Evolutionary conservation across 371 early-diverging fungal genomes (phyloP).

Genomic region (Mucor indicus): DNA sequence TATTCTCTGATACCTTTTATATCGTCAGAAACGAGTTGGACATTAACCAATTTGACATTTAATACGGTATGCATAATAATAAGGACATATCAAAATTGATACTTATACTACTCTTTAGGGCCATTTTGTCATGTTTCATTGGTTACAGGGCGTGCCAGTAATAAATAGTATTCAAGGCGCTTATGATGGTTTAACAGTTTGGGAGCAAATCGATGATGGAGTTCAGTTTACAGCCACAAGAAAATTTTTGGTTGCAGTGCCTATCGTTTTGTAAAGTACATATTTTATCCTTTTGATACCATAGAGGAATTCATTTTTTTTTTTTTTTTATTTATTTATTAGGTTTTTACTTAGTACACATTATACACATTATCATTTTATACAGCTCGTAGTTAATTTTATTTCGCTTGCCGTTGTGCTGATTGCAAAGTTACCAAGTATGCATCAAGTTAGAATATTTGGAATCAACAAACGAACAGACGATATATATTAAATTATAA

Average conservation of each 20-base stretch:
- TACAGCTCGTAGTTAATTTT: slow-evolving; percentile 84
- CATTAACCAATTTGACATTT: slow-evolving; percentile 88
- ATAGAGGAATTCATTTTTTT: no score
- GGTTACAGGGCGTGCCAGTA: slow-evolving; percentile 87
- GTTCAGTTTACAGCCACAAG: slow-evolving; percentile 93
- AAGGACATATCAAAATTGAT: background rate
- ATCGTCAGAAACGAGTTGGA: slow-evolving; percentile 89
- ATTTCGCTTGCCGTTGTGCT: slow-evolving; percentile 77
- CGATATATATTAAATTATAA: background rate
- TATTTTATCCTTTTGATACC: slow-evolving; percentile 10
- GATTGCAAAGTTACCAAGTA: slow-evolving; percentile 88
- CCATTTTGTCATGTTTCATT: slow-evolving; percentile 94
- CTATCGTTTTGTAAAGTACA: slow-evolving; percentile 77
- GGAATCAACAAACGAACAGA: slow-evolving; percentile 57
- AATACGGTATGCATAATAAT: slow-evolving; percentile 65
- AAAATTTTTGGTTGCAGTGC: slow-evolving; percentile 89
- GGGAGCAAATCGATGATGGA: slow-evolving; percentile 98
- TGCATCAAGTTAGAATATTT: slow-evolving; percentile 94
- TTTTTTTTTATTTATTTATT: no score
- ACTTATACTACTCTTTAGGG: slow-evolving; percentile 50
- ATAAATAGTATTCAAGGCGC: slow-evolving; percentile 80
- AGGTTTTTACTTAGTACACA: slow-evolving; percentile 93
- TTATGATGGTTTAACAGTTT: slow-evolving; percentile 87
- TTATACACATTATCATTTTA: slow-evolving; percentile 88
- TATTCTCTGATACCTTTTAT: slow-evolving; percentile 87